These are phyloP conservation scores for Zygotorulaspora florentina DNA, from an alignment of 805 yeast species.

Conservation along the genomic window DNA sequence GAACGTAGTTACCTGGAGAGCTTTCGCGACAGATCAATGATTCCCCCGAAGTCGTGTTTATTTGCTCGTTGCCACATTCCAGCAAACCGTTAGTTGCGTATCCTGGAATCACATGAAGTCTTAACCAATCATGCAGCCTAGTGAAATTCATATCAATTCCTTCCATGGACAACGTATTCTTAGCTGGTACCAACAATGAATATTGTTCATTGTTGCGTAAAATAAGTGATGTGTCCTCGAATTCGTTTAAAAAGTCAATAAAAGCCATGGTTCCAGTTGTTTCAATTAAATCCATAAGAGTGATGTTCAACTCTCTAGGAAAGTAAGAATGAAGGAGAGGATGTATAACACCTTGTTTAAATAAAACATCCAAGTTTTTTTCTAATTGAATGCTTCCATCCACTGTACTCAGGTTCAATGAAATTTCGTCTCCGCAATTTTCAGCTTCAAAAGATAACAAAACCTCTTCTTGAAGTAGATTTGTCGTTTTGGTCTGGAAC, in stretches of 20 bases:
- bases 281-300: slow-evolving; percentile 50
- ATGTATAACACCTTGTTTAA: slow-evolving; percentile 82
- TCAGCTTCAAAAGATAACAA: slow-evolving; percentile 12
- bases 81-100: slow-evolving; percentile 45
- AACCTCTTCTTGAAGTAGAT: slow-evolving; percentile 30
- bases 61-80: slow-evolving; percentile 42
- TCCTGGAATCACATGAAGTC: slow-evolving; percentile 65
- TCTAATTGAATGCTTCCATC: slow-evolving; percentile 21
- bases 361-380: slow-evolving; percentile 60
- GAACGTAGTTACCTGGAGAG: slow-evolving; percentile 36
- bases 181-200: slow-evolving; percentile 72
- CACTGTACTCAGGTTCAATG: slow-evolving; percentile 19
- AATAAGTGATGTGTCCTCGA: slow-evolving; percentile 42
- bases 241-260: slow-evolving; percentile 42
- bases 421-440: slow-evolving; percentile 10
- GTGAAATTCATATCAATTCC: slow-evolving; percentile 45
- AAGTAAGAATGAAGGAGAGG: slow-evolving; percentile 53
- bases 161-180: slow-evolving; percentile 48
- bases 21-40: slow-evolving; percentile 43
- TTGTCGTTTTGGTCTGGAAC: slow-evolving; percentile 25
- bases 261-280: slow-evolving; percentile 50
- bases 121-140: slow-evolving; percentile 51
- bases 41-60: slow-evolving; percentile 42
- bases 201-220: slow-evolving; percentile 40
- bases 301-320: slow-evolving; percentile 53